Evolutionary conservation across 352 stramenopile genomes (phyloP).

Genomic region (Pythium pectinolyticum): DNA sequence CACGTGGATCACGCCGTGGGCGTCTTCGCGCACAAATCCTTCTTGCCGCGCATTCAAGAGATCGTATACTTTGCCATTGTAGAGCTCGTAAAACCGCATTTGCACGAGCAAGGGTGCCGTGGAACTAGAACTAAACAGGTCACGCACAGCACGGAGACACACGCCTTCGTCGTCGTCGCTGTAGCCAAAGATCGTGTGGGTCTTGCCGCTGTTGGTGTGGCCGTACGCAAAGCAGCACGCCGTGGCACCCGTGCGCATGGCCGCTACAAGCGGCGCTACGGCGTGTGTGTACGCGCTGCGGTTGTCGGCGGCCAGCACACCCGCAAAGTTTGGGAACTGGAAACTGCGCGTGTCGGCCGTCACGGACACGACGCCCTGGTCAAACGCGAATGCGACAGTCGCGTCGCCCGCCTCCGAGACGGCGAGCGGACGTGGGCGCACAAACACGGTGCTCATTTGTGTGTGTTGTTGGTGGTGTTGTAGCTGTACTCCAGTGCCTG

Average conservation of each 20-base stretch:
- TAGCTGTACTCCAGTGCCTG: no score
- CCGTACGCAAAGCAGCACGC: constrained; percentile 63
- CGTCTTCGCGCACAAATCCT: constrained; percentile 53
- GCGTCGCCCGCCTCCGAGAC: not conserved
- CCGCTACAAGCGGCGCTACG: constrained; percentile 31
- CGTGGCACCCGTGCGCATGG: constrained; percentile 34
- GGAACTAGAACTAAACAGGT: constrained; percentile 33
- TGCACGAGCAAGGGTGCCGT: constrained; percentile 35
- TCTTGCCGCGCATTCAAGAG: constrained; percentile 44
- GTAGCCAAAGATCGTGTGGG: constrained; percentile 65
- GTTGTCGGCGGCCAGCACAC: constrained; percentile 41
- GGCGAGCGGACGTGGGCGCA: not conserved
- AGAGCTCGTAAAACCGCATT: constrained; percentile 56
- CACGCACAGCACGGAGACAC: constrained; percentile 37
- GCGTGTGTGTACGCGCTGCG: constrained; percentile 33
- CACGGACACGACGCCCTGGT: constrained; percentile 16
- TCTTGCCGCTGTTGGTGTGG: constrained; percentile 63
- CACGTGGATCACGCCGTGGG: constrained; percentile 44
- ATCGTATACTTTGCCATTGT: constrained; percentile 60
- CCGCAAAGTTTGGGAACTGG: constrained; percentile 34
- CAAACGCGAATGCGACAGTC: not conserved
- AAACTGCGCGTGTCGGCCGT: not conserved
- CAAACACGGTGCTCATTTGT: no score
- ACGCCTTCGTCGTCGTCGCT: constrained; percentile 39
- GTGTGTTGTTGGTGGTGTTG: no score